Percentiles rank a stretch among this genome's conserved stretches.
Evolutionary conservation across 768 basidiomycete genomes (phyloP).

Genomic region (Coprinellus micaceus): DNA sequence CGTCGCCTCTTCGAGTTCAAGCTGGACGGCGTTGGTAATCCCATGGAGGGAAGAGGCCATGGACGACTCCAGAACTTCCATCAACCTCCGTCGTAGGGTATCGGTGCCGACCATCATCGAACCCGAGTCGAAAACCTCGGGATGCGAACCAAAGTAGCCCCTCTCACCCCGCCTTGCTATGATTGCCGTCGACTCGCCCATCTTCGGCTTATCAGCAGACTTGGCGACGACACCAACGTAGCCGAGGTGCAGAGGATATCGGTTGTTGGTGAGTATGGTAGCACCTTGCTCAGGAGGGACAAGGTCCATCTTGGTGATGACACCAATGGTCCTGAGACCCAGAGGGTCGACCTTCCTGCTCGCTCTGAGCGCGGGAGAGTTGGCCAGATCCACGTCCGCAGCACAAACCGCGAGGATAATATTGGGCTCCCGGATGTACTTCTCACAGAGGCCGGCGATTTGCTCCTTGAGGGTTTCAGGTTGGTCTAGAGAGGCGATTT

Average conservation of each 20-base stretch:
- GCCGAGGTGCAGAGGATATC: conserved; percentile 95
- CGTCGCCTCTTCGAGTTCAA: conserved; percentile 93
- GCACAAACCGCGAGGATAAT: conserved; percentile 98
- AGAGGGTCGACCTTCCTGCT: conserved; percentile 93
- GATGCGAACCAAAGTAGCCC: conserved; percentile 64
- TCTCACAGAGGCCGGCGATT: conserved; percentile 84
- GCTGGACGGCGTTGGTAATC: conserved; percentile 95
- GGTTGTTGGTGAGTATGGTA: conserved; percentile 75
- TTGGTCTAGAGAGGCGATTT: conserved; percentile 92
- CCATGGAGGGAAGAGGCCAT: conserved; percentile 96
- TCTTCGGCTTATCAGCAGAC: conserved; percentile 49
- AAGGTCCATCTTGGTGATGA: conserved; percentile 98
- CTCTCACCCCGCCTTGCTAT: conserved; percentile 56
- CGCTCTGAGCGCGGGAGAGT: conserved; percentile 91
- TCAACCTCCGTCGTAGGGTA: conserved; percentile 83
- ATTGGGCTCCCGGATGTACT: conserved; percentile 99
- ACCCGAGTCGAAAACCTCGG: conserved; percentile 59
- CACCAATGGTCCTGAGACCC: conserved; percentile 93
- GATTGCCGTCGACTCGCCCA: conserved; percentile 42
- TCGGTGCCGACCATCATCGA: conserved; percentile 88
- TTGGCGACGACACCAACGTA: conserved; percentile 97
- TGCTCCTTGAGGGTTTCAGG: conserved; percentile 93
- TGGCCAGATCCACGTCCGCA: conserved; percentile 97
- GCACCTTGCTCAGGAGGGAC: conserved; percentile 84
- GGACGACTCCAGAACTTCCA: conserved; percentile 96